These are phyloP conservation scores for Candida nemodendra DNA, from an alignment of 805 yeast species.

Conservation along the genomic window DNA sequence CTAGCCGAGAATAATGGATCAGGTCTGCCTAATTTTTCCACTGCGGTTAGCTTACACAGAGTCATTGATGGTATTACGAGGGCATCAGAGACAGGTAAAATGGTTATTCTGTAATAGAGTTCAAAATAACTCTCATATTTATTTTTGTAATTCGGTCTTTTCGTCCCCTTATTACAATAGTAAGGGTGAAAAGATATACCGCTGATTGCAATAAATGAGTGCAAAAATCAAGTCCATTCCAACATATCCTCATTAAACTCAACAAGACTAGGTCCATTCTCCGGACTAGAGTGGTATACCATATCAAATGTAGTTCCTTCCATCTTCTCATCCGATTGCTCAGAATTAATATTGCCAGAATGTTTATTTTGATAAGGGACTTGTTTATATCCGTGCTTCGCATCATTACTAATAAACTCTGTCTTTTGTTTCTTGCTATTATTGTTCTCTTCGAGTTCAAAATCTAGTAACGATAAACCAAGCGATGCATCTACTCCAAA, in stretches of 20 bases:
- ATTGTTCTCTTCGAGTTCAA: slow-evolving; percentile 33
- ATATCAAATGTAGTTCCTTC: not conserved
- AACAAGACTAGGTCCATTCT: slow-evolving; percentile 7
- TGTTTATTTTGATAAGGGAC: not conserved
- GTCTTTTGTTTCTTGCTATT: slow-evolving; percentile 12
- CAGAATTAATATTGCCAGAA: not conserved
- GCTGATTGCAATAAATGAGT: too few relatives aligned
- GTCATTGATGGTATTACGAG: too few relatives aligned
- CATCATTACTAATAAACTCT: not conserved
- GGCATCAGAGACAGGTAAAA: too few relatives aligned
- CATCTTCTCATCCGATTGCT: too few relatives aligned
- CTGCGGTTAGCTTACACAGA: too few relatives aligned
- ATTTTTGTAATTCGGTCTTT: too few relatives aligned
- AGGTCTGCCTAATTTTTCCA: too few relatives aligned
- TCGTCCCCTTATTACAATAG: too few relatives aligned
- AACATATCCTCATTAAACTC: slow-evolving; percentile 6
- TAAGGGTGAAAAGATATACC: too few relatives aligned
- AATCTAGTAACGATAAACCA: slow-evolving; percentile 66
- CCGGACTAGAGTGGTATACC: slow-evolving; percentile 2
- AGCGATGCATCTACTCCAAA: slow-evolving; percentile 83
- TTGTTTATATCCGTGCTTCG: not conserved
- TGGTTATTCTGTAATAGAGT: too few relatives aligned
- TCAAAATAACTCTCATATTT: too few relatives aligned
- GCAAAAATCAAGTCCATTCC: slow-evolving; percentile 4
- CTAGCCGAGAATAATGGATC: too few relatives aligned